These are phyloP conservation scores for Claviceps fusiformis DNA, from an alignment of 2,329 filamentous ascomycete species.

Conservation along the genomic window DNA sequence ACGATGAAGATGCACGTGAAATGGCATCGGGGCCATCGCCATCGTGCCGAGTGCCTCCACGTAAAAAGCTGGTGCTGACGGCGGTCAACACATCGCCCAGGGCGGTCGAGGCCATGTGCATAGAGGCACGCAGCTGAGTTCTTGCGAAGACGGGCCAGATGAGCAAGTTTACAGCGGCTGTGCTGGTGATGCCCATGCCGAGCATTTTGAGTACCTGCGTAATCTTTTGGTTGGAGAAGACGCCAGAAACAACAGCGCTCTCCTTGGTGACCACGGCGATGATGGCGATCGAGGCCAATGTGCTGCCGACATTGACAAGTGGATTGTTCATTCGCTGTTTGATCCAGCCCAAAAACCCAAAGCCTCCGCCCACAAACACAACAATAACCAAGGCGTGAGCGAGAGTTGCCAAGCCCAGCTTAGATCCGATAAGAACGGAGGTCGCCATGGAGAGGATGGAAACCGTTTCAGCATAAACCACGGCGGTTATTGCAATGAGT, in stretches of 20 bases:
- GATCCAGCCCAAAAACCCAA: constrained; percentile 73
- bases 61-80: constrained; percentile 70
- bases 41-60: constrained; percentile 29
- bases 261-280: constrained; percentile 81
- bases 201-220: constrained; percentile 57
- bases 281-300: constrained; percentile 67
- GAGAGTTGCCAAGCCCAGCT: constrained; percentile 49
- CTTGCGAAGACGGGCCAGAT: constrained; percentile 66
- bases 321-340: constrained; percentile 64
- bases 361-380: constrained; percentile 65
- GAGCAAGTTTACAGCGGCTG: constrained; percentile 55
- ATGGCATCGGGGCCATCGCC: constrained; percentile 3
- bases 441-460: constrained; percentile 72
- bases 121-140: constrained; percentile 52
- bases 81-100: constrained; percentile 65
- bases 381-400: constrained; percentile 66
- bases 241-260: constrained; percentile 62
- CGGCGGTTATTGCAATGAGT: constrained; percentile 58
- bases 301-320: constrained; percentile 67
- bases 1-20: constrained; percentile 29
- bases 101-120: constrained; percentile 58
- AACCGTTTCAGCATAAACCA: constrained; percentile 52
- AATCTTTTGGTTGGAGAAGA: constrained; percentile 51
- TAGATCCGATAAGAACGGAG: constrained; percentile 58
- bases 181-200: constrained; percentile 57